Evolutionary conservation across 306 rosid genomes (phyloP).

Genomic region (Fragaria vesca): DNA sequence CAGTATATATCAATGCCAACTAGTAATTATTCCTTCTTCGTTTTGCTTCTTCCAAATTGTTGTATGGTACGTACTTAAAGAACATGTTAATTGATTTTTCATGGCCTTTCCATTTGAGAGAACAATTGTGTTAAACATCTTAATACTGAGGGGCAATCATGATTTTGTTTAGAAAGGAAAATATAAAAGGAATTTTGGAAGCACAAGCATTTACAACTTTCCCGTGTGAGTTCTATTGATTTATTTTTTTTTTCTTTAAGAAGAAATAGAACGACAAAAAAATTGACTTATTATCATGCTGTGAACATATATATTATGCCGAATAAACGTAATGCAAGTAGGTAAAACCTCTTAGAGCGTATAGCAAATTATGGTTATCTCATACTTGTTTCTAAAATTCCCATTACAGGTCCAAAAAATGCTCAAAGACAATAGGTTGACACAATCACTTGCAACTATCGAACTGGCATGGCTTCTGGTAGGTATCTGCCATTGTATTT

Average conservation of each 20-base stretch:
- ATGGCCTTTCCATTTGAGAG: neutral
- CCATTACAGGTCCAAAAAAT: conserved; percentile 31
- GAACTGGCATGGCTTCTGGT: conserved; percentile 46
- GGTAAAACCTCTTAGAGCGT: neutral
- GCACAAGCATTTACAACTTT: neutral
- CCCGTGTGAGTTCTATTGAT: neutral
- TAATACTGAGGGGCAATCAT: neutral
- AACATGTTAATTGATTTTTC: neutral
- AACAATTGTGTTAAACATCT: neutral
- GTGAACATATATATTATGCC: neutral
- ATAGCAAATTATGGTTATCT: neutral
- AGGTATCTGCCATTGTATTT: conserved; percentile 12
- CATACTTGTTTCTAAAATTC: neutral
- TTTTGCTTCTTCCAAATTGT: neutral
- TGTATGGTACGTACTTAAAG: neutral
- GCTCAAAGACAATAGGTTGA: conserved; percentile 36
- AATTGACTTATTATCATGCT: neutral
- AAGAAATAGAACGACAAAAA: neutral
- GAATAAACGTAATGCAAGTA: neutral
- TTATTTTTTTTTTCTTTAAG: neutral
- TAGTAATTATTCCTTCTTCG: neutral
- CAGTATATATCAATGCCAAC: neutral
- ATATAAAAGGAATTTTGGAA: neutral
- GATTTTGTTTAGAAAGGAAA: neutral
- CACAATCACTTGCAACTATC: conserved; percentile 33